Percentiles rank a stretch among this genome's conserved stretches.
phyloP scores from a whole-genome alignment of 495 filamentous ascomycete genomes.

The Sordaria brevicollis region DNA sequence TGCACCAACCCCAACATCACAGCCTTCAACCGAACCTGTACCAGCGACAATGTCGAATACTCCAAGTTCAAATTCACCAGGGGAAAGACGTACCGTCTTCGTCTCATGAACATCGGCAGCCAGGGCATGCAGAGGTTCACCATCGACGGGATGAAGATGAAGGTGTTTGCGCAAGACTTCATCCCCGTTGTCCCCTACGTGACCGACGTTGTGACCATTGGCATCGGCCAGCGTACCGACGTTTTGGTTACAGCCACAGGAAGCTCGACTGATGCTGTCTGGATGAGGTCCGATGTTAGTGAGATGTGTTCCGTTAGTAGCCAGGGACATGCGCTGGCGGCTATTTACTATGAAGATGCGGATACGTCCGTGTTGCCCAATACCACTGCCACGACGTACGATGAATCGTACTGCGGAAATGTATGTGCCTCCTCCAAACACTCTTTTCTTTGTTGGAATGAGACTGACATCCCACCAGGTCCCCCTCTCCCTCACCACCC shows the following conservation, averaged over 20 bases:
- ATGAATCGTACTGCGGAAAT: background rate
- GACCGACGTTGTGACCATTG: constrained; percentile 32
- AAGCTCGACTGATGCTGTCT: constrained; percentile 36
- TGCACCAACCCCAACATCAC: background rate
- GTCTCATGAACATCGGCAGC: background rate
- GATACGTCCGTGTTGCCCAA: background rate
- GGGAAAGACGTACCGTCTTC: background rate
- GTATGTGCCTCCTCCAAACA: background rate
- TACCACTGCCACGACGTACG: background rate
- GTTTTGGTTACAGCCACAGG: constrained; percentile 50
- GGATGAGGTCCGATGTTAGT: constrained; percentile 36
- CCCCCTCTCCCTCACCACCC: background rate
- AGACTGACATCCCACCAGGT: background rate
- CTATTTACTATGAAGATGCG: background rate
- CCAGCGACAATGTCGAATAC: background rate
- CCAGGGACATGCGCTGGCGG: background rate
- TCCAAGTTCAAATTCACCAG: background rate
- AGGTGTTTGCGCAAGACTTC: constrained; percentile 32
- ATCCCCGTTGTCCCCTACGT: constrained; percentile 34
- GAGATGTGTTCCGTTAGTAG: constrained; percentile 18
- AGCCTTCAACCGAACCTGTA: background rate
- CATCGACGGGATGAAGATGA: constrained; percentile 3
- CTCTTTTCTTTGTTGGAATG: background rate
- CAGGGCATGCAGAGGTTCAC: background rate
- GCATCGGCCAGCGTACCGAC: constrained; percentile 55